Evolutionary conservation across 2,329 filamentous ascomycete genomes (phyloP).

Genomic region (Nemania sp.): DNA sequence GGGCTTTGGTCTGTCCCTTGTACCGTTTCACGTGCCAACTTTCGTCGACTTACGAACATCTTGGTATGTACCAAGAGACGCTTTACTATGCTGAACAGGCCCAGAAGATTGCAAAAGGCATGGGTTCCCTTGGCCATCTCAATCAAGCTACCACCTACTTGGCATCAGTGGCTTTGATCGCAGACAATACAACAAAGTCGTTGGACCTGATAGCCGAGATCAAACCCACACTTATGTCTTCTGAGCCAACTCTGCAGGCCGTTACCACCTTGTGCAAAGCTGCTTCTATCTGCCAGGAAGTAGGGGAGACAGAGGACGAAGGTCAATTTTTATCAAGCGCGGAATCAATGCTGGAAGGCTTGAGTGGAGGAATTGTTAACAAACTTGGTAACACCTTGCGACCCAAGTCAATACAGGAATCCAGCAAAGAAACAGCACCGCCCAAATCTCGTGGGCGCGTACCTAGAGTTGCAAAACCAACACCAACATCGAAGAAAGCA

Average conservation of each 20-base stretch:
- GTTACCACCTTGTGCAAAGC: conserved; percentile 58
- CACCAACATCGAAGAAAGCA: conserved; percentile 13
- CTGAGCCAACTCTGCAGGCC: conserved; percentile 49
- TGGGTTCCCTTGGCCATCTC: conserved; percentile 62
- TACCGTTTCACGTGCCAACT: conserved; percentile 73
- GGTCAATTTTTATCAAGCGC: conserved; percentile 51
- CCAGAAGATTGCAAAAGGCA: conserved; percentile 71
- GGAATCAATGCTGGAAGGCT: conserved; percentile 48
- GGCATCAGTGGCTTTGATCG: conserved; percentile 58
- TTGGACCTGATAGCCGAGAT: conserved; percentile 58
- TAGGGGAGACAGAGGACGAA: conserved; percentile 50
- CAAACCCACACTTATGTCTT: conserved; percentile 52
- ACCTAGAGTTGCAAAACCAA: conserved; percentile 28
- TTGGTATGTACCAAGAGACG: conserved; percentile 87
- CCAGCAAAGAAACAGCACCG: conserved; percentile 38
- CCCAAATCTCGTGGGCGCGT: conserved; percentile 27
- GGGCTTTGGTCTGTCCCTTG: conserved; percentile 75
- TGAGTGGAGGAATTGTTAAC: conserved; percentile 39
- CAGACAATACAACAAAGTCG: conserved; percentile 63
- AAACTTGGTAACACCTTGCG: no score
- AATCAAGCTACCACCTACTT: conserved; percentile 59
- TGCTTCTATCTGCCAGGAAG: conserved; percentile 57
- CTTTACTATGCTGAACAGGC: conserved; percentile 87
- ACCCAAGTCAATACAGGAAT: conserved; percentile 42
- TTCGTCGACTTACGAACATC: conserved; percentile 76